Conservation (phyloP, 2,329 filamentous ascomycete genomes). For the Trematosphaeria pertusa region DNA sequence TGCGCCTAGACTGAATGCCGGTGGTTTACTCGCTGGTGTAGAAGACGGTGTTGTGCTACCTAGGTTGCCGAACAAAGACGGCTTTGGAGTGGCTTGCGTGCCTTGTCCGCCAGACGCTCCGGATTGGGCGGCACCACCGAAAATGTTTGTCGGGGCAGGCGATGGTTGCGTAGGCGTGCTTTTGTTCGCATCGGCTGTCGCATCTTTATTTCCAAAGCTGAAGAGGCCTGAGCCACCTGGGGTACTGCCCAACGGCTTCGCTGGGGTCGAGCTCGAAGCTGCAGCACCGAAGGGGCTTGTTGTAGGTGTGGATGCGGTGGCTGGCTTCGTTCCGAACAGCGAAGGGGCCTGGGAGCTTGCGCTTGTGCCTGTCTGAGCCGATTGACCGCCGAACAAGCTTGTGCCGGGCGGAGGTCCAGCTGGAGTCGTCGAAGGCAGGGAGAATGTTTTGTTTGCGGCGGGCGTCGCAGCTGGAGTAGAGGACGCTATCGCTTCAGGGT, state of each 20-base stretch:
- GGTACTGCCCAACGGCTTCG: slow-evolving; percentile 30
- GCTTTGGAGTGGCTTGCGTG: slow-evolving; percentile 41
- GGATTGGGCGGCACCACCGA: slow-evolving; percentile 30
- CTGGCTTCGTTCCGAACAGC: slow-evolving; percentile 34
- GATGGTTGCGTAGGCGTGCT: slow-evolving; percentile 34
- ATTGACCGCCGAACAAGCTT: slow-evolving; percentile 35
- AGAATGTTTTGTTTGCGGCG: slow-evolving; percentile 44
- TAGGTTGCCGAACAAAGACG: slow-evolving; percentile 34
- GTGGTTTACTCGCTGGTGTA: slow-evolving; percentile 38
- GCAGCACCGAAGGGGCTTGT: slow-evolving; percentile 38
- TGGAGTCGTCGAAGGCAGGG: slow-evolving; percentile 47
- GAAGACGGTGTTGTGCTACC: slow-evolving; percentile 38
- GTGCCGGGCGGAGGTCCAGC: slow-evolving; percentile 46
- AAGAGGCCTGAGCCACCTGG: slow-evolving; percentile 28
- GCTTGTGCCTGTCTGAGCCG: slow-evolving; percentile 18
- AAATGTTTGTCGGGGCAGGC: slow-evolving; percentile 29
- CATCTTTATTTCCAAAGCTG: slow-evolving; percentile 30
- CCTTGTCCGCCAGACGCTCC: slow-evolving; percentile 39
- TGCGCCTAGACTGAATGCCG: slow-evolving; percentile 34
- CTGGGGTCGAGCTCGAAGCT: slow-evolving; percentile 23
- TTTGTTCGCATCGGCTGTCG: slow-evolving; percentile 42
- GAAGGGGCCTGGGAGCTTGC: slow-evolving; percentile 18
- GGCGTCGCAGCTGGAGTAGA: slow-evolving; percentile 42
- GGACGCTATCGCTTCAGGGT: slow-evolving; percentile 12
- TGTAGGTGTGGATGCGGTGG: slow-evolving; percentile 33